Evolutionary conservation across 257 asterid species (phyloP).

Genomic region (Sherardia arvensis): DNA sequence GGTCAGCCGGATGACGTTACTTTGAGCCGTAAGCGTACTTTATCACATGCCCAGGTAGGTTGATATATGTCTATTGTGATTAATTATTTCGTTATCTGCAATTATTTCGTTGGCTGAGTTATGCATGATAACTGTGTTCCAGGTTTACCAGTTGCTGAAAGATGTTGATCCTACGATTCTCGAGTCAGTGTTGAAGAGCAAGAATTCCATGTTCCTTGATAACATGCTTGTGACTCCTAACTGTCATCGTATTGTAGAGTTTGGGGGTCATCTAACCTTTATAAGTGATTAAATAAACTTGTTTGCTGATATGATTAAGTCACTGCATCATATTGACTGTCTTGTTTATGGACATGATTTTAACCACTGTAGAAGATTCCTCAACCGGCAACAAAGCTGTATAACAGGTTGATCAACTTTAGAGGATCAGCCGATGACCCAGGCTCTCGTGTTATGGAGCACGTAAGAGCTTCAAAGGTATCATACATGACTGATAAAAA

Average conservation of each 20-base stretch:
- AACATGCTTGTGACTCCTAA: slow-evolving; percentile 81
- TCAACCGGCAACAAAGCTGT: slow-evolving; percentile 57
- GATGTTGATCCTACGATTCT: slow-evolving; percentile 46
- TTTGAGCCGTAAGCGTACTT: slow-evolving; percentile 36
- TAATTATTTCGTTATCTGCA: not conserved
- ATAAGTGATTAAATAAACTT: slow-evolving; percentile 38
- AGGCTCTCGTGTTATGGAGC: slow-evolving; percentile 65
- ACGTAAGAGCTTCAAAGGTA: slow-evolving; percentile 80
- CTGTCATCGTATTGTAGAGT: slow-evolving; percentile 79
- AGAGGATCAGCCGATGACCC: slow-evolving; percentile 72
- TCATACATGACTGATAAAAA: slow-evolving; percentile 10
- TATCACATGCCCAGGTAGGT: slow-evolving; percentile 74
- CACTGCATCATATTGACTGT: not conserved
- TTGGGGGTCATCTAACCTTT: slow-evolving; percentile 52
- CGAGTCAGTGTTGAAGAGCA: slow-evolving; percentile 38
- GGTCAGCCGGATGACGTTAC: slow-evolving; percentile 26
- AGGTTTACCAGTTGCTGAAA: slow-evolving; percentile 72
- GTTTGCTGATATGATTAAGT: slow-evolving; percentile 4
- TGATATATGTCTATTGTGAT: not conserved
- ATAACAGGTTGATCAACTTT: slow-evolving; percentile 60
- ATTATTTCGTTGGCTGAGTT: not conserved
- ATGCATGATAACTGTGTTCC: slow-evolving; percentile 11
- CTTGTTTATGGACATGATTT: slow-evolving; percentile 11
- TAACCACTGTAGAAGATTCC: slow-evolving; percentile 45
- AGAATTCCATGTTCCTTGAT: slow-evolving; percentile 54